Evolutionary conservation across 164 flowering plant genomes (phyloP), one percentile per base, ranked within the genome.

Genomic region (Buxus sempervirens): DNA sequence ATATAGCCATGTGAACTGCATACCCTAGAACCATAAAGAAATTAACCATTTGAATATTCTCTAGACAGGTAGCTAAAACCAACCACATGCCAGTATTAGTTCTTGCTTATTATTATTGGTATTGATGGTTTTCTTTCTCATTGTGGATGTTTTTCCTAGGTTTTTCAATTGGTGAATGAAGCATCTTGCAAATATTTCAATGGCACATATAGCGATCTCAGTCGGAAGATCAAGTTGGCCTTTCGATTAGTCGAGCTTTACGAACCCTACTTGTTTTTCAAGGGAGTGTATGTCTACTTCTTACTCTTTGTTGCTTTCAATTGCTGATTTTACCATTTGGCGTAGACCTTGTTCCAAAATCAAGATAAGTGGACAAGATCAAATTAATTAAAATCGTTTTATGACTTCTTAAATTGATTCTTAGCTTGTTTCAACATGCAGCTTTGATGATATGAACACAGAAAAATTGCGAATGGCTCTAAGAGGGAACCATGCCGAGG

Each of bases 391-490:
- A 45, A 15, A 45, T 10, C 14, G 12, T 45, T 4, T 45, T 45
- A 45, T 6, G 5, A 32, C 38, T 32, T 5, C 18, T 45, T 45
- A 6, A 10, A 45, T 45, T 15, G 14, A 45, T 22, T 21, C 20
- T 27, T 0, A 12, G 53, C 36, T 57, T n/a, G 27, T 32, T 54
- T 72, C 7, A 18, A 18, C 20, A 20, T 72, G 72, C 77, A 90
- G 92, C 6, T 90, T 83, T n/a, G 91, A 88, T 32, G 91, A 90
- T 56, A 62, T 28, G 27, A 90, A 90, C 73, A 45, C 80, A 1
- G 85, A 82, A 63, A 84, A 62, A 69, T 57, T 90, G 69, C 51
- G 82, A 58, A 32, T 56, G 36, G 69, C 68, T 25, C 56, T 75
- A 12, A 71, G 54, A 60, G 74, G 67, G 5, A 72, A 62, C 7